phyloP scores from a whole-genome alignment of 2,329 filamentous ascomycete genomes.

The Arthrobotrys sinensis region DNA sequence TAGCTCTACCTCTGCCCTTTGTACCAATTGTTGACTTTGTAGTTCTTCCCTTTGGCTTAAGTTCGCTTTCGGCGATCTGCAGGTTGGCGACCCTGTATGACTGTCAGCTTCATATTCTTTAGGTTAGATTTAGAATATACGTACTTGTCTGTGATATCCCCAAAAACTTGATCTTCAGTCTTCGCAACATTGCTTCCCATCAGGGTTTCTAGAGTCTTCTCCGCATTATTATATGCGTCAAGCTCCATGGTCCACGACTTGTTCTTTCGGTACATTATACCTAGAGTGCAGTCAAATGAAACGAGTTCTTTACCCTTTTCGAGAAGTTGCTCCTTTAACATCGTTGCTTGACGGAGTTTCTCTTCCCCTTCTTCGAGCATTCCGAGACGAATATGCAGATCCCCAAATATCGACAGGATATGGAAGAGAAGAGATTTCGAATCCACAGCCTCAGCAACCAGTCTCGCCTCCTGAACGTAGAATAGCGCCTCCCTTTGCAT shows the following conservation, averaged over 20 bases:
- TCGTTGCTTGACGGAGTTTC: conserved; percentile 72
- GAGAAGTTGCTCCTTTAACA: conserved; percentile 68
- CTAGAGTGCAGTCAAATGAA: conserved; percentile 72
- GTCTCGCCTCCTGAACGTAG: conserved; percentile 86
- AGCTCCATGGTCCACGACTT: conserved; percentile 71
- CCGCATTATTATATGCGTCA: conserved; percentile 70
- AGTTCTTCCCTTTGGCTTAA: conserved; percentile 35
- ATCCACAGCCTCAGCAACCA: conserved; percentile 79
- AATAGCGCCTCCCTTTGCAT: conserved; percentile 90
- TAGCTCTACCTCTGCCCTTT: conserved; percentile 62
- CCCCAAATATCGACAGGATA: conserved; percentile 69
- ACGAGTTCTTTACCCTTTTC: conserved; percentile 73
- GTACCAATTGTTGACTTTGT: conserved; percentile 60
- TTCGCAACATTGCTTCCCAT: conserved; percentile 57
- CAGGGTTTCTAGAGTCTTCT: conserved; percentile 69
- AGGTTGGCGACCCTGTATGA: conserved; percentile 59
- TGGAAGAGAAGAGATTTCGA: conserved; percentile 73
- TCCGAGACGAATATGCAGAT: conserved; percentile 71
- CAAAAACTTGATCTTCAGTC: conserved; percentile 67
- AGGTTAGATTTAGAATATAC: neutral
- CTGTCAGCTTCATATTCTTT: conserved; percentile 60
- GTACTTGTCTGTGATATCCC: conserved; percentile 71
- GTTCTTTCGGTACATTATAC: conserved; percentile 72
- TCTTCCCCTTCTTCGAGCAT: conserved; percentile 72
- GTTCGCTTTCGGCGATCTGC: conserved; percentile 63